These are phyloP conservation scores for Calonectria fujianensis DNA, from an alignment of 2,329 filamentous ascomycete species.

Conservation along the genomic window DNA sequence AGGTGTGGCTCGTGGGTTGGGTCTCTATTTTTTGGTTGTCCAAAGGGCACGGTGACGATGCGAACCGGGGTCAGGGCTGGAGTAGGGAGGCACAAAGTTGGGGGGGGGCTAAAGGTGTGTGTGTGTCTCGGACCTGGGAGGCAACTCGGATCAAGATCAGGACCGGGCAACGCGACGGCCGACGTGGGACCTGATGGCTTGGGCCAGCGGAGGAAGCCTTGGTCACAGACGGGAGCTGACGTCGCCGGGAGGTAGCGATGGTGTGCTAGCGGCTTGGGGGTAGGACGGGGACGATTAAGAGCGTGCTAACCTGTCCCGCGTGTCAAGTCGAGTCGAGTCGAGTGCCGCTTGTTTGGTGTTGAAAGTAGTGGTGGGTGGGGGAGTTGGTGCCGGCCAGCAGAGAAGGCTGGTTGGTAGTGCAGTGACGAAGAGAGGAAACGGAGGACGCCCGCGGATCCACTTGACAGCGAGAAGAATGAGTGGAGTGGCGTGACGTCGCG, in stretches of 20 bases:
- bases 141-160: conserved; percentile 52
- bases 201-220: conserved; percentile 31
- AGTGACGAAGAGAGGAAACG: conserved; percentile 24
- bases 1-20: conserved; percentile 44
- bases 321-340: conserved; percentile 22
- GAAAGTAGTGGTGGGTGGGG: conserved; percentile 21
- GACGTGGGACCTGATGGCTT: conserved; percentile 44
- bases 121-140: conserved; percentile 29
- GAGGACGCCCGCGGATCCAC: conserved; percentile 32
- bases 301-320: conserved; percentile 19
- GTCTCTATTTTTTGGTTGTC: conserved; percentile 42
- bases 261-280: conserved; percentile 42
- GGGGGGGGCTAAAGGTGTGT: conserved; percentile 23
- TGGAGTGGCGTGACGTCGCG: conserved; percentile 51
- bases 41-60: conserved; percentile 53
- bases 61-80: conserved; percentile 44
- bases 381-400: background rate
- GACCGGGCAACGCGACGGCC: conserved; percentile 44
- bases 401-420: conserved; percentile 14
- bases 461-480: conserved; percentile 41
- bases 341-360: conserved; percentile 37
- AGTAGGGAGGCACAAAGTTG: conserved; percentile 32
- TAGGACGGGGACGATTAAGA: conserved; percentile 35
- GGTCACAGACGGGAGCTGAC: conserved; percentile 40
- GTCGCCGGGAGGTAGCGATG: conserved; percentile 39